Conservation (phyloP, 202 grass and related monocot genomes). For the Alloteropsis angusta region DNA sequence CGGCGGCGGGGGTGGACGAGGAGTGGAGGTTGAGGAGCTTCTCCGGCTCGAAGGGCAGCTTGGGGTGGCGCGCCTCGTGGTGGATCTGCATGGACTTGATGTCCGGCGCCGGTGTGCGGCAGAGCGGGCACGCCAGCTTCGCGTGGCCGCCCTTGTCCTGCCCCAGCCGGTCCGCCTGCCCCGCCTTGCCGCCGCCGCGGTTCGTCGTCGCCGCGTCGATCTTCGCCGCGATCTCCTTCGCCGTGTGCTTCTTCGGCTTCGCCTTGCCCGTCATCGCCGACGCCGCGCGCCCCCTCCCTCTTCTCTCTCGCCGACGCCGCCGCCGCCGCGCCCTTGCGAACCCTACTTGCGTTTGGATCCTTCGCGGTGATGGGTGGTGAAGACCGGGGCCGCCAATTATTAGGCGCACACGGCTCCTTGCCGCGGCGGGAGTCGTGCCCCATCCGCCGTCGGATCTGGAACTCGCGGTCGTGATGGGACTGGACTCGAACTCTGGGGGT, state of each 20-base stretch:
- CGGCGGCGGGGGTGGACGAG: not conserved
- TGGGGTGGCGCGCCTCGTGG: slow-evolving; percentile 77
- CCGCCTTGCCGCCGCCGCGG: slow-evolving; percentile 77
- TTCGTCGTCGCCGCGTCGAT: slow-evolving; percentile 78
- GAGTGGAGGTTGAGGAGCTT: slow-evolving; percentile 75
- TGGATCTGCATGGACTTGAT: slow-evolving; percentile 90
- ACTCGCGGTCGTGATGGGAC: not conserved
- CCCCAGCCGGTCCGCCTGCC: slow-evolving; percentile 51
- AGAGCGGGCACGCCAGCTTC: slow-evolving; percentile 73
- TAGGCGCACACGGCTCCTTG: slow-evolving; percentile 3
- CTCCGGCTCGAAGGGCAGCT: slow-evolving; percentile 70
- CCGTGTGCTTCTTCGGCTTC: slow-evolving; percentile 99
- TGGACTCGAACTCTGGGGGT: not conserved
- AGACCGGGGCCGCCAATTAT: slow-evolving; percentile 30
- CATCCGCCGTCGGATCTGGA: slow-evolving; percentile 5
- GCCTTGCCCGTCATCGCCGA: slow-evolving; percentile 85
- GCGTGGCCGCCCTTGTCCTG: slow-evolving; percentile 81
- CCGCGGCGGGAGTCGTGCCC: not conserved
- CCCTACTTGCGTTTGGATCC: slow-evolving; percentile 20
- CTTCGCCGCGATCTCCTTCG: slow-evolving; percentile 91
- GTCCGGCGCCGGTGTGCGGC: slow-evolving; percentile 62
- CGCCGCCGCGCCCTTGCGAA: slow-evolving; percentile 2
- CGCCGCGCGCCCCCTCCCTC: not conserved
- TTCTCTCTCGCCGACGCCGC: not conserved
- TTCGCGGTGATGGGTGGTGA: not conserved